Evolutionary conservation across 2,329 filamentous ascomycete genomes (phyloP).

Genomic region (Colletotrichum simmondsii): DNA sequence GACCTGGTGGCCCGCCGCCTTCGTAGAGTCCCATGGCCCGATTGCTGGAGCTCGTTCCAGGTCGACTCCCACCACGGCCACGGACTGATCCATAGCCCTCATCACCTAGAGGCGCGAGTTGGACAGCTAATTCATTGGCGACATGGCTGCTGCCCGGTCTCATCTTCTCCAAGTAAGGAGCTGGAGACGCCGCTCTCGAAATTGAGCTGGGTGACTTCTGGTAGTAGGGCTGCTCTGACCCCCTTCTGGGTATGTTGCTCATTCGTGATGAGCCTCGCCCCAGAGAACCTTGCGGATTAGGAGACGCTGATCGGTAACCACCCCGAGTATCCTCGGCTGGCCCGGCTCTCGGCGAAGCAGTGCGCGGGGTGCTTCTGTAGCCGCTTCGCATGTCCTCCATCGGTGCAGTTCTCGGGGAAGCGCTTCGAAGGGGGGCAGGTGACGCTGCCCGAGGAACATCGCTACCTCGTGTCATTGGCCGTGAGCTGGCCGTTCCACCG

Average conservation of each 20-base stretch:
- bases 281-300: constrained; percentile 68
- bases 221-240: constrained; percentile 62
- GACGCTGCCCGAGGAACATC: constrained; percentile 72
- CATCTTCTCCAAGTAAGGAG: constrained; percentile 58
- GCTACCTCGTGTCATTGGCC: constrained; percentile 68
- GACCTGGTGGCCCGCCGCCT: constrained; percentile 51
- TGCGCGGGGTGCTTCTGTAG: constrained; percentile 65
- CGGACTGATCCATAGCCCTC: constrained; percentile 70
- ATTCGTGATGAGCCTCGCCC: constrained; percentile 27
- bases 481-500: constrained; percentile 56
- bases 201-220: constrained; percentile 62
- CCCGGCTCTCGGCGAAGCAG: constrained; percentile 69
- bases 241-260: constrained; percentile 8
- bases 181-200: constrained; percentile 59
- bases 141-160: constrained; percentile 64
- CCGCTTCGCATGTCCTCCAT: constrained; percentile 55
- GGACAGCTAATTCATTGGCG: constrained; percentile 72
- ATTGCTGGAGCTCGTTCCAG: constrained; percentile 56
- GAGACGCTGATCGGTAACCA: constrained; percentile 64
- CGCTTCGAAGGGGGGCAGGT: constrained; percentile 73
- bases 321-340: constrained; percentile 58
- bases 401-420: constrained; percentile 70
- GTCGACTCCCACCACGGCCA: constrained; percentile 61
- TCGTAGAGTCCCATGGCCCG: constrained; percentile 68
- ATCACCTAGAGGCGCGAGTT: constrained; percentile 68